phyloP scores from a whole-genome alignment of 176 grass and related monocot genomes.

The barley (Hordeum vulgare) region DNA sequence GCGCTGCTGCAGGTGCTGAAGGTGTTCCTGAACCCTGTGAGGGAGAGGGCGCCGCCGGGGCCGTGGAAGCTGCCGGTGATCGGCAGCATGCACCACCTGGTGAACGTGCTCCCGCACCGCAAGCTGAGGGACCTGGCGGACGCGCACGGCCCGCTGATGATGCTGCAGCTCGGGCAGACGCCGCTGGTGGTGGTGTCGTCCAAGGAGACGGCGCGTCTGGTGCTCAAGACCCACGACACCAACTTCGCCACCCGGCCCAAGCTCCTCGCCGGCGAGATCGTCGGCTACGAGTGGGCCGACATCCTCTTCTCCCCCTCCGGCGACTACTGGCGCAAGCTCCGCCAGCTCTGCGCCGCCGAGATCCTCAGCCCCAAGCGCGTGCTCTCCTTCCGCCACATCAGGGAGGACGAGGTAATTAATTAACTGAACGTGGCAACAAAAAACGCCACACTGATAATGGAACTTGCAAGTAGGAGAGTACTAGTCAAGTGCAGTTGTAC shows the following conservation, averaged over 20 bases:
- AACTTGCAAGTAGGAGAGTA: too few species aligned
- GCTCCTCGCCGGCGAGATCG: conserved; percentile 43
- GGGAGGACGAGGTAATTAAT: conserved; percentile 30
- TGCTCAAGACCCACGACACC: conserved; percentile 51
- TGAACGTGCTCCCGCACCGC: conserved; percentile 39
- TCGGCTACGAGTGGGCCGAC: conserved; percentile 37
- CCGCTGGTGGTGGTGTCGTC: conserved; percentile 31
- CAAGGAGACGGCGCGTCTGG: conserved; percentile 30
- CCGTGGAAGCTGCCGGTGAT: conserved; percentile 45
- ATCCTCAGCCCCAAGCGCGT: conserved; percentile 45
- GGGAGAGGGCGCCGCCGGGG: conserved; percentile 21
- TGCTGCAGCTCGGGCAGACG: conserved; percentile 36
- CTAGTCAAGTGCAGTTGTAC: too few species aligned
- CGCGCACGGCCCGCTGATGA: conserved; percentile 36
- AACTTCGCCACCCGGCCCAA: conserved; percentile 46
- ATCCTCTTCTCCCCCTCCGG: conserved; percentile 53
- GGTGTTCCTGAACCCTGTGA: not conserved
- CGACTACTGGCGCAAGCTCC: conserved; percentile 56
- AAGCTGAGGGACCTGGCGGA: not conserved
- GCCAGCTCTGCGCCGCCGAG: conserved; percentile 42
- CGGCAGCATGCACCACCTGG: conserved; percentile 55
- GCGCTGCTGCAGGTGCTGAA: conserved; percentile 30
- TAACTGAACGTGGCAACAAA: not conserved
- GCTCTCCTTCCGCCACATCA: conserved; percentile 35
- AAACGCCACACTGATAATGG: not conserved